phyloP scores from a whole-genome alignment of 495 filamentous ascomycete species.

The Daldinia concentrica region DNA sequence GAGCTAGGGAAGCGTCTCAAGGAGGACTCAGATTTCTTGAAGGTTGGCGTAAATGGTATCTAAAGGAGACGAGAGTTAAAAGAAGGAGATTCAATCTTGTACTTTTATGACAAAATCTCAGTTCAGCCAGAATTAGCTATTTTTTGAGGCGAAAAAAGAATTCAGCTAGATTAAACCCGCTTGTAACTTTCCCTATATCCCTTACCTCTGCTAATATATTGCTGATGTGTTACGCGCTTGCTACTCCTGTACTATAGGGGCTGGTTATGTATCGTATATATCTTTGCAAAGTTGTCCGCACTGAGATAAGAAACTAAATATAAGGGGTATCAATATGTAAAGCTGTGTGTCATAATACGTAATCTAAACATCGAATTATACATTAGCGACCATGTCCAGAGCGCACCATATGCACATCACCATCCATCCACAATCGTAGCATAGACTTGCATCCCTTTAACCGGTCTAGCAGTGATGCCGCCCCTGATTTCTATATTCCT shows the following conservation, averaged over 20 bases:
- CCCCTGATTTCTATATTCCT: slow-evolving; percentile 66
- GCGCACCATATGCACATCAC: slow-evolving; percentile 49
- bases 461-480: slow-evolving; percentile 69
- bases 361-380: slow-evolving; percentile 3
- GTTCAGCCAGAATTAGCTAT: not conserved
- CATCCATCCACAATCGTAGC: slow-evolving; percentile 70
- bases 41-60: slow-evolving; percentile 42
- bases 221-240: not conserved
- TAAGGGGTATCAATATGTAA: not conserved
- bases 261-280: no score
- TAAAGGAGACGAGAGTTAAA: not conserved
- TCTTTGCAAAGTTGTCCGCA: not conserved
- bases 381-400: slow-evolving; percentile 47
- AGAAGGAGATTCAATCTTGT: not conserved
- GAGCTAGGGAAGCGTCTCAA: slow-evolving; percentile 50
- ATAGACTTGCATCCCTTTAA: slow-evolving; percentile 70
- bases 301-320: not conserved
- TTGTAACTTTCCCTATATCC: not conserved
- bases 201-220: not conserved
- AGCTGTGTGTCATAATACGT: not conserved
- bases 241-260: not conserved
- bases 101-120: not conserved
- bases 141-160: not conserved
- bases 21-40: slow-evolving; percentile 45
- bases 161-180: not conserved